Conservation (phyloP, 441 rosid species). For the Dalechampia spathulata region DNA sequence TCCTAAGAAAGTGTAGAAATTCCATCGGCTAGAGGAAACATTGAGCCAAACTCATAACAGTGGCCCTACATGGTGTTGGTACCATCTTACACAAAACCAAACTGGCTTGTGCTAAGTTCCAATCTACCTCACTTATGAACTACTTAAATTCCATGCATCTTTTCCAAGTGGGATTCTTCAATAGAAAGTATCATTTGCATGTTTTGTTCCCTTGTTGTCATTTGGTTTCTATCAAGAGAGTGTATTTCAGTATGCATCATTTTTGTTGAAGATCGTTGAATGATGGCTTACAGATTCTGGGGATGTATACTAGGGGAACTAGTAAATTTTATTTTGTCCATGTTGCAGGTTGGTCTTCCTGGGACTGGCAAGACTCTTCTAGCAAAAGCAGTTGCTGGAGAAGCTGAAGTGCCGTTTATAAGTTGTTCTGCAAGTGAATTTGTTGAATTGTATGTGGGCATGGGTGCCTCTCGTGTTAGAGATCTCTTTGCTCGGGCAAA, state of each 20-base stretch:
- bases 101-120: too few relatives aligned
- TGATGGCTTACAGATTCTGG: background rate
- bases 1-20: too few relatives aligned
- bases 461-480: constrained; percentile 98
- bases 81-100: too few relatives aligned
- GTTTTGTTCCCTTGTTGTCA: background rate
- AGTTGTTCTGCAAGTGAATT: constrained; percentile 99
- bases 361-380: constrained; percentile 99
- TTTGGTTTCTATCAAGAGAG: background rate
- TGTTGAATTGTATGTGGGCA: constrained; percentile 92
- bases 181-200: too few relatives aligned
- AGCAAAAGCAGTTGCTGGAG: constrained; percentile 97
- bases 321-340: constrained; percentile 16
- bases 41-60: too few relatives aligned
- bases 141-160: too few relatives aligned
- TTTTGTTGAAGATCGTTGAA: background rate
- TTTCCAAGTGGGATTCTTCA: too few relatives aligned
- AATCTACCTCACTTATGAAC: too few relatives aligned
- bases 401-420: constrained; percentile 92
- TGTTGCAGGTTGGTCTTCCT: constrained; percentile 88
- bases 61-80: too few relatives aligned
- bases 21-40: too few relatives aligned
- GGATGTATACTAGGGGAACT: constrained; percentile 2
- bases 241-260: background rate
- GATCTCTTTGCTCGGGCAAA: constrained; percentile 95